phyloP scores from a whole-genome alignment of 2,329 filamentous ascomycete genomes.

The Cladophialophora immunda region DNA sequence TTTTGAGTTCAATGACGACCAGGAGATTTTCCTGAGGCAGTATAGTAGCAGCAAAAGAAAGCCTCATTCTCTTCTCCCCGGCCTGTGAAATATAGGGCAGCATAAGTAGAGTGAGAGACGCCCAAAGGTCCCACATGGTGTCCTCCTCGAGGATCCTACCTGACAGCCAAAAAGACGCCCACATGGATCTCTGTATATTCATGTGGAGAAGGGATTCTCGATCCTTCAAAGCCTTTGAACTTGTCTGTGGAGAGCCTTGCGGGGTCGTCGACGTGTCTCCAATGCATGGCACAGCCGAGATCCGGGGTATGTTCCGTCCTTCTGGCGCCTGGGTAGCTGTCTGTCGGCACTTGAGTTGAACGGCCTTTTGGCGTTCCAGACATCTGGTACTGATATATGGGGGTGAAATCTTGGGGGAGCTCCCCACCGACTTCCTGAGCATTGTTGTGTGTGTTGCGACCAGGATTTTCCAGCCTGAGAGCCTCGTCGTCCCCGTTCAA shows the following conservation, averaged over 20 bases:
- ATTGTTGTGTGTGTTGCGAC: neutral
- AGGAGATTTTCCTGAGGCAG: neutral
- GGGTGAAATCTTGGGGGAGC: neutral
- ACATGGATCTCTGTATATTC: slow-evolving; percentile 5
- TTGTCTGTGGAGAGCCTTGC: slow-evolving; percentile 15
- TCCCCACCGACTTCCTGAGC: neutral
- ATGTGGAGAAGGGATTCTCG: slow-evolving; percentile 19
- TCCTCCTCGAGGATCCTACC: neutral
- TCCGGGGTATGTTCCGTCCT: slow-evolving; percentile 9
- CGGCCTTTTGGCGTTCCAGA: neutral
- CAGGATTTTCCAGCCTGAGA: neutral
- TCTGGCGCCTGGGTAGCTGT: neutral
- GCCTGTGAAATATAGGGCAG: slow-evolving; percentile 6
- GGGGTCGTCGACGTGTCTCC: slow-evolving; percentile 8
- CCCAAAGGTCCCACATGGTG: slow-evolving; percentile 8
- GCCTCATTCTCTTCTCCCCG: neutral
- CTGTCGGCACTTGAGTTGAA: slow-evolving; percentile 1
- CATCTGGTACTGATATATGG: neutral
- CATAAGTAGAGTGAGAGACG: neutral
- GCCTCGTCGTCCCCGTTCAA: neutral
- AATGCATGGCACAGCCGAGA: slow-evolving; percentile 5
- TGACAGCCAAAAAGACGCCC: neutral
- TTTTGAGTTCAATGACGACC: neutral
- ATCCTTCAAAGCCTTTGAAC: neutral
- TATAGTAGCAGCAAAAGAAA: neutral